Evolutionary conservation across 208 protist species (phyloP).

Genomic region (Crithidia expoeki): DNA sequence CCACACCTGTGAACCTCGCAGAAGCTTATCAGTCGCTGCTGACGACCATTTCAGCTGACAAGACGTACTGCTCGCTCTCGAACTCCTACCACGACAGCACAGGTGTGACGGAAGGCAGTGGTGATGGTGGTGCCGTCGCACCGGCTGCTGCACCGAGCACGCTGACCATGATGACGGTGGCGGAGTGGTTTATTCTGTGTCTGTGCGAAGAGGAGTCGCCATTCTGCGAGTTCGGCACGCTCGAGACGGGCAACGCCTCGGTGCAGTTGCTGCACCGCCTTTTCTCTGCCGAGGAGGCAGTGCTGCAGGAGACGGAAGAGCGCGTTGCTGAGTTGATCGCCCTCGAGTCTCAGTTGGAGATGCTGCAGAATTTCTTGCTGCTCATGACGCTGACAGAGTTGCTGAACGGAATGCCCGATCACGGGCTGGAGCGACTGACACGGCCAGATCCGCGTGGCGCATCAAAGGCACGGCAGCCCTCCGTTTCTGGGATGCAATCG

Average conservation of each 20-base stretch:
- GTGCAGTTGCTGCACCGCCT: constrained; percentile 51
- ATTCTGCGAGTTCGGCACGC: constrained; percentile 47
- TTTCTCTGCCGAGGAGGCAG: constrained; percentile 57
- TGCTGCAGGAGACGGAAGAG: constrained; percentile 50
- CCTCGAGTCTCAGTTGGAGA: constrained; percentile 75
- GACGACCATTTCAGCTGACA: constrained; percentile 58
- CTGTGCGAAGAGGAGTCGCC: constrained; percentile 69
- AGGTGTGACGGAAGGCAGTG: neutral
- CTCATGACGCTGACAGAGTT: constrained; percentile 70
- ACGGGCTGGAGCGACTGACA: constrained; percentile 21
- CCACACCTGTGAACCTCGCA: constrained; percentile 47
- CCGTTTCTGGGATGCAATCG: neutral
- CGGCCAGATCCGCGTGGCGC: constrained; percentile 3
- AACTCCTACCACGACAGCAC: constrained; percentile 20
- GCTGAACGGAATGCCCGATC: constrained; percentile 41
- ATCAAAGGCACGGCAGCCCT: neutral
- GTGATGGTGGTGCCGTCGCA: too few relatives aligned
- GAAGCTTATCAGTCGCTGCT: constrained; percentile 51
- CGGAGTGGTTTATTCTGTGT: constrained; percentile 76
- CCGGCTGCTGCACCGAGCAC: constrained; percentile 25
- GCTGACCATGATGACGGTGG: constrained; percentile 43
- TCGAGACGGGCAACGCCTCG: constrained; percentile 54
- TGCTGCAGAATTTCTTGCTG: constrained; percentile 55
- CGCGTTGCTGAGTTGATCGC: constrained; percentile 48
- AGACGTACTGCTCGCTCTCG: constrained; percentile 31